A percentile compares a stretch with the other conserved stretches of the same genome.
Conservation (phyloP, 1,139 yeast species). For the Suhomyces bribrorum region DNA sequence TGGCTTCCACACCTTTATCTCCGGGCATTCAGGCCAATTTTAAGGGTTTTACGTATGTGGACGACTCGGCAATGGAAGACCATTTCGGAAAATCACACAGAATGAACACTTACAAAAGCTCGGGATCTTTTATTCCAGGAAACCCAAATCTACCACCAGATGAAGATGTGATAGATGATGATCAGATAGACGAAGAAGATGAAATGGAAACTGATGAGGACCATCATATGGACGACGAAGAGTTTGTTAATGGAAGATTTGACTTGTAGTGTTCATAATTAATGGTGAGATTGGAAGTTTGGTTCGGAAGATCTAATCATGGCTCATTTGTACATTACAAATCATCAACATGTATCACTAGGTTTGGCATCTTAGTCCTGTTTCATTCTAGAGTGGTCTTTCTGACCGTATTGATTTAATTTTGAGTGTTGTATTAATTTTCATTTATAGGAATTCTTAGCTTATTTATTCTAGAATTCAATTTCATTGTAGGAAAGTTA, state of each 20-base stretch:
- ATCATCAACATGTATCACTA: background rate
- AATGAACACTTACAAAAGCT: constrained; percentile 53
- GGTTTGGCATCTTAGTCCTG: background rate
- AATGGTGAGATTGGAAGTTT: background rate
- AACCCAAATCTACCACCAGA: constrained; percentile 79
- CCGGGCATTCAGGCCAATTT: constrained; percentile 96
- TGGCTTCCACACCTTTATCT: constrained; percentile 78
- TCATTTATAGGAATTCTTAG: background rate
- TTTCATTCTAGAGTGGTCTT: background rate
- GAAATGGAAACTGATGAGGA: constrained; percentile 55
- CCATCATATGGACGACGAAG: constrained; percentile 56
- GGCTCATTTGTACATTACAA: no score
- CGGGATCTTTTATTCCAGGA: constrained; percentile 76
- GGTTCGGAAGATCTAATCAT: no score
- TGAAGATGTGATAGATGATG: constrained; percentile 80
- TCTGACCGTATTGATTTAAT: constrained; percentile 1
- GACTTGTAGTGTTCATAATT: constrained; percentile 51
- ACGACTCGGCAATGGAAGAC: constrained; percentile 90
- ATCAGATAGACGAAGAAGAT: constrained; percentile 60
- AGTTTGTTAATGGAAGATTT: constrained; percentile 86
- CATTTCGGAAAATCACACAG: constrained; percentile 57
- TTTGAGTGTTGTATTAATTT: constrained; percentile 3
- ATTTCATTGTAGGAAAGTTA: constrained; percentile 1
- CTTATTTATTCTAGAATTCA: constrained; percentile 3
- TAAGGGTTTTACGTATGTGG: constrained; percentile 94